Base-by-base conservation (phyloP, 805 yeast genomes). In the Suhomyces canberraensis region DNA sequence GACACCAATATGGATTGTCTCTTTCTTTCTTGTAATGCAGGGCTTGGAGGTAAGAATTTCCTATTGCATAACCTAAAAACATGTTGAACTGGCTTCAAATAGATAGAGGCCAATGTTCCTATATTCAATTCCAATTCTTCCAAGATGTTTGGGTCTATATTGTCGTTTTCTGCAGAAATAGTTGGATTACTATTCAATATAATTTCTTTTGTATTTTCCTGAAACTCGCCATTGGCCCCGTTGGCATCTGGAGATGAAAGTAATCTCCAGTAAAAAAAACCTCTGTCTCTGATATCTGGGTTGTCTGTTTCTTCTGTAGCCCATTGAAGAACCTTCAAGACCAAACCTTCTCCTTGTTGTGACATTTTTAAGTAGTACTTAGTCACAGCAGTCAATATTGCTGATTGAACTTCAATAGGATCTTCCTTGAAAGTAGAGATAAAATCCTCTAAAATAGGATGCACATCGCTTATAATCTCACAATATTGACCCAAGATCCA, bases 211-310 rank as follows among this genome's bases (percentile, higher is more conserved):
- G 72, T 62, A 25, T 48, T 47, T 21, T 46, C 46, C 47, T 66
- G 73, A 46, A 66, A 66, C 16, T 68, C 70, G 2, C 68, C 61
- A 14, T 67, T 66, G 27, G 56, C 60, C 5, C 55, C 63, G 25
- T 68, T 68, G 32, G 66, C 68, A 14, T 47, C 29, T 11, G 50
- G 52, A 1, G 60, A 41, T 1, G 93, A 77, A 5, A 90, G 60
- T 19, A 90, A 60, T 39, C 95, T 71, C 93, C 95, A 84, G 61
- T 91, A 90, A 61, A 87, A 79, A 51, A 69, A 82, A 0, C 91
- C 96, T 26, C 96, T 64, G 46, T 87, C 95, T 42, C 97, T 71
- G 8, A 89, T 60, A 60, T 91, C 98, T 0, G 96, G 96, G 48
- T 87, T 81, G 43, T 81, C 80, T 1, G 71, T 65, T 9, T 79